These are phyloP conservation scores for Sugiyamaella neomexicana DNA, from an alignment of 1,139 yeast species.

Conservation along the genomic window DNA sequence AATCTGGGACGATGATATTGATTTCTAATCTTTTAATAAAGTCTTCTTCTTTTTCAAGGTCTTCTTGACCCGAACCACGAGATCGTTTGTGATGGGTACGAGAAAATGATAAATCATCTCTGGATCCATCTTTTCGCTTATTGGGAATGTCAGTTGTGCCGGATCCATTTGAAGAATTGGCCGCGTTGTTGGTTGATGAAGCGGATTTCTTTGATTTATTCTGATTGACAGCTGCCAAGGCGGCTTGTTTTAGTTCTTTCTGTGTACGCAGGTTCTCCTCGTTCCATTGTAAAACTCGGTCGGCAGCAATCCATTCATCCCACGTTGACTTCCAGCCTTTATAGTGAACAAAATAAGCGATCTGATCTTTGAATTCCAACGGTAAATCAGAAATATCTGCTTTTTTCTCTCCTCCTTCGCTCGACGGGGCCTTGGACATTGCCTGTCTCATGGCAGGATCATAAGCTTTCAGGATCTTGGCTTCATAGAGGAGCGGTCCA, in stretches of 20 bases:
- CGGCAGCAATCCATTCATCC: constrained; percentile 92
- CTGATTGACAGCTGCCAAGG: constrained; percentile 41
- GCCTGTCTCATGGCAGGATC: constrained; percentile 52
- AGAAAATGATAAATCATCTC: constrained; percentile 14
- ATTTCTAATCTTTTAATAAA: constrained; percentile 51
- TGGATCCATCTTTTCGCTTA: constrained; percentile 18
- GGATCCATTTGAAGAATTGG: constrained; percentile 11
- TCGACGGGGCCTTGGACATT: constrained; percentile 35
- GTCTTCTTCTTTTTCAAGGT: constrained; percentile 43
- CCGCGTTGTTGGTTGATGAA: constrained; percentile 11
- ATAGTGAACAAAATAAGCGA: constrained; percentile 75
- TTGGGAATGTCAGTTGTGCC: constrained; percentile 2
- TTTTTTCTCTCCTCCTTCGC: constrained; percentile 40
- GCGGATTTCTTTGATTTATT: constrained; percentile 24
- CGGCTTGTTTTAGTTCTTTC: constrained; percentile 58
- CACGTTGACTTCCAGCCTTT: constrained; percentile 95
- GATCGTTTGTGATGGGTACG: constrained; percentile 17
- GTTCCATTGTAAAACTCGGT: constrained; percentile 65
- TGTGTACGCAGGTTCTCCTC: constrained; percentile 69
- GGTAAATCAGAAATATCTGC: constrained; percentile 43
- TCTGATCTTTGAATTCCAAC: constrained; percentile 41
- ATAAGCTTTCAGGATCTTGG: constrained; percentile 69
- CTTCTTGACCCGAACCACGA: constrained; percentile 35
- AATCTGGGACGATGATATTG: constrained; percentile 57
- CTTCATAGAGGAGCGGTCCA: constrained; percentile 89